Evolutionary conservation across 257 asterid genomes (phyloP), one percentile per base, ranked within the genome.

Genomic region (Solanum clarkiae): DNA sequence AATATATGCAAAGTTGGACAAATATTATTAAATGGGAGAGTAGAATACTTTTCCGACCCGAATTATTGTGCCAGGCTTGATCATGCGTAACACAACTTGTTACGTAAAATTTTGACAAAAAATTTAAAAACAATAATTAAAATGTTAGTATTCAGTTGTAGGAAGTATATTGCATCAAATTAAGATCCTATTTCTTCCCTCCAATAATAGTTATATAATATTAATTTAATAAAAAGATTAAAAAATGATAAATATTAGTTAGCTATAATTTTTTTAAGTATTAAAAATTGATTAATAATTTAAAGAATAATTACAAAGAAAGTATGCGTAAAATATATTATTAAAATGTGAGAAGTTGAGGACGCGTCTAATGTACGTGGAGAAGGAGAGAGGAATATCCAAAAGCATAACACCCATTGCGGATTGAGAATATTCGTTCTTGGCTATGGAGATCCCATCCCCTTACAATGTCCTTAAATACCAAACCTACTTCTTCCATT

Each of bases 321-420:
- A 36, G 40, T 36, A 36, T 3, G 32, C 32, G 40, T 36, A 32
- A 32, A 32, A 32, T 36, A 36, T 36, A 36, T 36, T 36, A 36
- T 36, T 36, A 36, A 36, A 36, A 36, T 36, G 40, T 36, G 40
- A 36, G 6, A 36, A 36, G 45, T 24, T 14, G 12, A 29, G n/a
- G 7, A 74, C 81, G 81, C 81, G 81, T 74, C 42, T 74, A 60
- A 49, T 75, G 9, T 49, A 75, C 44, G 81, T 66, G 40, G 22
- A 4, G 53, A 53, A 22, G 74, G 72, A 84, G 15, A 93, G 72
- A 84, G 12, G 93, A 92, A 93, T 93, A 93, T 93, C 95, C 95
- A 88, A 90, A 80, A 72, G 96, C 91, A 92, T 92, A 87, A 86
- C 60, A 79, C 91, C 92, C 85, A 86, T 83, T 75, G 10, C 70